These are phyloP conservation scores for Populus hybrid DNA, from an alignment of 441 rosid genomes.

Conservation along the genomic window DNA sequence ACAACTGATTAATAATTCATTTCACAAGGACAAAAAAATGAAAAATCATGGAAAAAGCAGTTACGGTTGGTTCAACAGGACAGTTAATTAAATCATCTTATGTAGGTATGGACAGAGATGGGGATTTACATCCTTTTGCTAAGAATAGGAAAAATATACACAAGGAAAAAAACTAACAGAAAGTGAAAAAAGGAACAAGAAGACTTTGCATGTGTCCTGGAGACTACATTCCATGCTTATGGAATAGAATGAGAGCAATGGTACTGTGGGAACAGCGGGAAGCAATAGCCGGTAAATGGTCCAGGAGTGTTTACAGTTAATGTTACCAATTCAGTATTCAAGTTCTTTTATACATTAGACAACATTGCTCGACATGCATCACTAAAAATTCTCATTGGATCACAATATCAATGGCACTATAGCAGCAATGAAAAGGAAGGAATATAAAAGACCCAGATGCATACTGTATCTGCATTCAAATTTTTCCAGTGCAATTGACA, in stretches of 20 bases:
- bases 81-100: background rate
- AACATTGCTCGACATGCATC: background rate
- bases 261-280: background rate
- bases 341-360: background rate
- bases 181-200: background rate
- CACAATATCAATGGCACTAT: background rate
- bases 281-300: background rate
- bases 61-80: background rate
- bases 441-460: background rate
- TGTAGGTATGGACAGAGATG: background rate
- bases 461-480: background rate
- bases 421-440: background rate
- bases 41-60: background rate
- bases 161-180: background rate
- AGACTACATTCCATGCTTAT: background rate
- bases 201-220: background rate
- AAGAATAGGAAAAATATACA: background rate
- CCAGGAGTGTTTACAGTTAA: background rate
- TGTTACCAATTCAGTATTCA: background rate
- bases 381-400: background rate
- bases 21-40: background rate
- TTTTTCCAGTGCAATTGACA: background rate
- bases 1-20: background rate
- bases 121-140: background rate
- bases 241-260: background rate